Base-by-base conservation (phyloP, 2,329 filamentous ascomycete species). In the Colletotrichum siamense region DNA sequence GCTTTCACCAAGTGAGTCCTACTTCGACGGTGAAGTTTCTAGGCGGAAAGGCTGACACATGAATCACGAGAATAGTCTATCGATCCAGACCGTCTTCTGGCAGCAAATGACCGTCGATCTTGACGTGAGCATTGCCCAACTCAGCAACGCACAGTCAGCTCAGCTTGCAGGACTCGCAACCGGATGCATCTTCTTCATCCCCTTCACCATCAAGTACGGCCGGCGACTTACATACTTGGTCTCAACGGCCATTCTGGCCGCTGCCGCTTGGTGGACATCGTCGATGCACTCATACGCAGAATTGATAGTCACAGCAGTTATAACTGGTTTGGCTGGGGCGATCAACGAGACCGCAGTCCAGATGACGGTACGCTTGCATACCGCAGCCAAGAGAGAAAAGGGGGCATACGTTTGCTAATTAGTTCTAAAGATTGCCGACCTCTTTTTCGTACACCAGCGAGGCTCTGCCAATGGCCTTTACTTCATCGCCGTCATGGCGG, bases 341-440 rank as follows among this genome's bases (percentile, higher is more conserved):
- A 82, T 85, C 7, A 84, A 85, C 49, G 85, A 87, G 71, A 82
- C 83, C 1, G 82, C 85, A 44, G 83, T 81, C 6, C 84, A 85
- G 59, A 83, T 87, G 64, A 87, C 85, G 0, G 76, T 76, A 24
- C 61, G 52, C 68, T 8, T 16, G 12, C 16, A 9, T 9, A 18
- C 24, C 22, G 59, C 39, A 49, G 18, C 39, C 39, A 49, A n/a
- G 9, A n/a, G 9, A 49, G 18, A n/a, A 49, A n/a, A 22, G n/a
- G n/a, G n/a, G 3, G 8, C 44, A 52, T 22, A 4, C 2, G 9
- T 34, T 18, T 24, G 5, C 22, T 44, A 13, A 28, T 18, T 49
- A 55, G 34, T 22, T 67, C 32, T 3, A 18, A 39, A 77, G 76
- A 80, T 83, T 30, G 79, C 80, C 8, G 83, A 85, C 75, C 57